These are phyloP conservation scores for Rhodamnia argentea DNA, from an alignment of 345 rosid species.

Conservation along the genomic window DNA sequence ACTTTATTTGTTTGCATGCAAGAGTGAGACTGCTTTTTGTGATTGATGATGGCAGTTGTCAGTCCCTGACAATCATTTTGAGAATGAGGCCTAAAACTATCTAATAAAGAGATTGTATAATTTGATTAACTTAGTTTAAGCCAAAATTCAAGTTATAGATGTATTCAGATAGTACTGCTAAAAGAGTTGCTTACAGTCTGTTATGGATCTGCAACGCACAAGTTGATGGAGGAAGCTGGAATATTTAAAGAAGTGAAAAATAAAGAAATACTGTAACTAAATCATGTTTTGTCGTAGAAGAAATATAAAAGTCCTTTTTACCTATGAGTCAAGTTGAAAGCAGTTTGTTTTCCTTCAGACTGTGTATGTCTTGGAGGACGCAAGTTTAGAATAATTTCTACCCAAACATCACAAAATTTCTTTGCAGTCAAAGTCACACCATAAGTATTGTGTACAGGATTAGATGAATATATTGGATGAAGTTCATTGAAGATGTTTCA, in stretches of 20 bases:
- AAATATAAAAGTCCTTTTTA: not conserved
- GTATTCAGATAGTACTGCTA: not conserved
- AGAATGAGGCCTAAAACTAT: not conserved
- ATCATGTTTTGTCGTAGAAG: not conserved
- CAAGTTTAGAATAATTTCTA: not conserved
- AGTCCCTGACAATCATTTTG: not conserved
- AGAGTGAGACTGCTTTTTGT: not conserved
- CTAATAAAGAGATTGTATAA: not conserved
- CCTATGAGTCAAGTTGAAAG: not conserved
- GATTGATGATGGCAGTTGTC: not conserved
- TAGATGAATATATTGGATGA: not conserved
- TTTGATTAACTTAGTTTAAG: not conserved
- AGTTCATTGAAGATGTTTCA: not conserved
- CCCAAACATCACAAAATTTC: not conserved
- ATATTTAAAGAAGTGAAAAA: not conserved
- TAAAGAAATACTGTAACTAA: not conserved
- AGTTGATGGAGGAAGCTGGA: not conserved
- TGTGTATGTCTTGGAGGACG: not conserved
- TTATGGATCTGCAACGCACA: not conserved
- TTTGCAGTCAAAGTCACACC: not conserved
- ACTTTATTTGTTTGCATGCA: not conserved
- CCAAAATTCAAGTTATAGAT: not conserved
- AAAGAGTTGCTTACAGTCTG: not conserved
- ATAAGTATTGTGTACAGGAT: not conserved
- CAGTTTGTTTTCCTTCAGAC: not conserved